Base-by-base conservation (phyloP, 139 green algal species). In the Nannochloris sp. region DNA sequence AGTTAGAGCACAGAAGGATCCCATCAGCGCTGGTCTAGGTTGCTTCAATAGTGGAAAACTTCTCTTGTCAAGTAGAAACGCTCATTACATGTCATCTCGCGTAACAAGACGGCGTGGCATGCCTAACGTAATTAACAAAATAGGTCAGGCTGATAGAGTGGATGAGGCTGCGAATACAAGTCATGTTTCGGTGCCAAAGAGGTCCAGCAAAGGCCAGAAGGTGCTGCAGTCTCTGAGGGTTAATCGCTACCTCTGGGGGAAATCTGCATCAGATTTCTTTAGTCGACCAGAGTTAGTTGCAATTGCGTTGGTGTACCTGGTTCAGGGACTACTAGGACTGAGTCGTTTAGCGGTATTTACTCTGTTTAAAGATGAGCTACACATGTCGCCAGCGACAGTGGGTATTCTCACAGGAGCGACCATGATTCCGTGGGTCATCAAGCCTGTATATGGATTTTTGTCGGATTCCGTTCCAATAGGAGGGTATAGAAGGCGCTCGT, bases 391-490 rank as follows among this genome's bases (percentile, higher is more conserved):
- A 3, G 87, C 89, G 3, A 80, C 91, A 64, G 86, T 91, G 49
- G 53, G 76, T 1, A 44, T 70, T 23, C 9, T 71, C 4, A 57
- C 60, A 23, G 60, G 60, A 17, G 14, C 30, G 31, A 31, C 13
- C 0, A 51, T 50, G 16, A 46, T 26, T 48, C 63, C 63, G 16
- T 69, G 63, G 92, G 71, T 93, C 20, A 79, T 97, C 66, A 98
- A 98, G 63, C 92, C 92, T 0, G 14, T 97, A 29, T 96, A 96
- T 49, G 92, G 92, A 53, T 96, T 98, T 74, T 58, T 96, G 0
- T 84, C 65, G 3, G 92, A 98, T 68, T 81, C 74, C 5, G 61
- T 98, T n/a, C 92, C 92, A 1, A 75, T 98, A 20, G 92, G 92
- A 66, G 92, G 92, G 0, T 98, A 96, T 80, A 74, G 81, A 13